Evolutionary conservation across 164 flowering plant species (phyloP).

Genomic region (Nymphaea thermarum): DNA sequence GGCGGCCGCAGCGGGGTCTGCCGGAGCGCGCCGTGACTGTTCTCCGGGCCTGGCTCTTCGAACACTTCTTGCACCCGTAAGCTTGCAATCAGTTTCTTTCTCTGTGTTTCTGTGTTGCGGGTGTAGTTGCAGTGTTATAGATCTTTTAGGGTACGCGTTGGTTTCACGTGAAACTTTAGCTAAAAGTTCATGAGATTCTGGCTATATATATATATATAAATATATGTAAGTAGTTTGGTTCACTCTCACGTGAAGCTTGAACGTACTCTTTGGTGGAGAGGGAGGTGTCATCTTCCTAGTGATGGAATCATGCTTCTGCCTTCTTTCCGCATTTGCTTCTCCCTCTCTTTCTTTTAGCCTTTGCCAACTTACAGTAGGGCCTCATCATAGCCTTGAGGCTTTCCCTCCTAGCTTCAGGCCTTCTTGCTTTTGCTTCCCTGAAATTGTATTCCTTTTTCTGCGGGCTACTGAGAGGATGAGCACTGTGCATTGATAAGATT

Average conservation of each 20-base stretch:
- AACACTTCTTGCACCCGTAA: conserved; percentile 91
- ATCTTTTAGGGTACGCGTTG: neutral
- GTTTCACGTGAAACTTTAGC: neutral
- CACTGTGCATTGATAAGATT: too few species aligned
- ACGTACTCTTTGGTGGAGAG: neutral
- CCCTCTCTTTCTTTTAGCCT: neutral
- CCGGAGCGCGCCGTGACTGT: conserved; percentile 82
- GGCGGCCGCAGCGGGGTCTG: conserved; percentile 91
- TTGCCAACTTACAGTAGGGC: neutral
- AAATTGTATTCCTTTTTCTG: too few species aligned
- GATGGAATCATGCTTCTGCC: neutral
- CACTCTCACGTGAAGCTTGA: neutral
- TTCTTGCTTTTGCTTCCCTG: too few species aligned
- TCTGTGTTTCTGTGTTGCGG: neutral
- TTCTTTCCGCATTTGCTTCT: neutral
- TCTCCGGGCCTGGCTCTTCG: conserved; percentile 78
- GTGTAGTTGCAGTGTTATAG: neutral
- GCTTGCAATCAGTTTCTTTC: conserved; percentile 7
- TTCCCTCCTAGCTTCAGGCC: too few species aligned
- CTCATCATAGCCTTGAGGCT: too few species aligned
- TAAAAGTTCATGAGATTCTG: neutral
- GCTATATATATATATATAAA: neutral
- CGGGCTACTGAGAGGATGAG: too few species aligned
- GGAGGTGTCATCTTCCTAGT: neutral
- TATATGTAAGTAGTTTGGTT: neutral